Evolutionary conservation across 2,329 filamentous ascomycete species (phyloP), one percentile per base, ranked within the genome.

Genomic region (Coniochaeta ligniaria): DNA sequence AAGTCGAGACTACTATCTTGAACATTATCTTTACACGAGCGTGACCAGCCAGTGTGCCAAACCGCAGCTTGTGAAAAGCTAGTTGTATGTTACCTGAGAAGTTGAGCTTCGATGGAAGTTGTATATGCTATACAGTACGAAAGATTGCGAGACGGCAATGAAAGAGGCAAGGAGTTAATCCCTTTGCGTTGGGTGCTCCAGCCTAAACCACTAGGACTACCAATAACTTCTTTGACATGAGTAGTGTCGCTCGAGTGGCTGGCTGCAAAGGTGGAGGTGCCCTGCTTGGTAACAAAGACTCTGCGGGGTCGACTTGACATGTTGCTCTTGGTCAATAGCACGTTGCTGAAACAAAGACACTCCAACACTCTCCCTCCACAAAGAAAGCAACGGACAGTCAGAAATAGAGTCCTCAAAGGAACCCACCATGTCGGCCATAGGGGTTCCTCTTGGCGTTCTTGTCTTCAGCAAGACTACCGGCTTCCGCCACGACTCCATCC

Each of bases 401-500:
- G 20, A 50, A 43, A 5, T 4, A 16, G 28, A 31, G 9, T 31
- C 28, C 9, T 31, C 5, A 31, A 43, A 20, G 17, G 41, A 22
- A 6, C 41, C 41, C 5, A 47, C 20, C 43, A 24, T 24, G n/a
- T 24, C 22, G 14, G 9, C 20, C 7, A 20, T 7, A 16, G 6
- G 6, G 6, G 14, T 24, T 52, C 26, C 47, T 14, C 47, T 57
- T 36, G 31, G 35, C 17, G 67, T 77, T 8, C 71, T 78, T 24
- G 67, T 76, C 62, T 76, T 78, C 61, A 74, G 69, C 63, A 75
- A 74, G 62, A 77, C 76, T 6, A 63, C 66, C 0, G 71, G 62
- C 5, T 77, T 73, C 60, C 72, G 76, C 52, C 76, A 78, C 61
- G 69, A 65, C 16, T 77, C 70, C 22, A 78, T 78, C 60, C 69